Conservation (phyloP, 108 stramenopile species). For the Conticribra guillardii region DNA sequence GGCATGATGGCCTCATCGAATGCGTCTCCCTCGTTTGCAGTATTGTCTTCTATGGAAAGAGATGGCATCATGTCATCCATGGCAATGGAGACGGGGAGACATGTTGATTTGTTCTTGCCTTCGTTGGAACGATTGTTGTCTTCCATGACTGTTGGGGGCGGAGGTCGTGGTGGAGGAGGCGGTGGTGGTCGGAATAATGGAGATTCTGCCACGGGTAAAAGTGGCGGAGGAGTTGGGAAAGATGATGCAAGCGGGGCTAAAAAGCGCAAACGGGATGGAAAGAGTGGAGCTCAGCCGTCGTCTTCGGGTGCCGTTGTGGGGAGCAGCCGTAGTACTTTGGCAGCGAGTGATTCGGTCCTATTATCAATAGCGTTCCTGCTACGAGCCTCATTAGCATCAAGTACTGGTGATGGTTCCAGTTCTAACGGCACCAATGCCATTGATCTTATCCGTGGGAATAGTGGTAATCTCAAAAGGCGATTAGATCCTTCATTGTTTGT, state of each 20-base stretch:
- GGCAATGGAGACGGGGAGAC: slow-evolving; percentile 34
- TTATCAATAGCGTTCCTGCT: slow-evolving; percentile 42
- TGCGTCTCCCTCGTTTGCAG: slow-evolving; percentile 40
- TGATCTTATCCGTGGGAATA: not conserved
- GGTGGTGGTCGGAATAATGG: slow-evolving; percentile 4
- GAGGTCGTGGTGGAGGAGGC: slow-evolving; percentile 7
- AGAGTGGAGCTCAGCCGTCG: slow-evolving; percentile 3
- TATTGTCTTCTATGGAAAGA: slow-evolving; percentile 2
- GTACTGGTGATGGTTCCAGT: not conserved
- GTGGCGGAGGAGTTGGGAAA: not conserved
- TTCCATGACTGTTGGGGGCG: slow-evolving; percentile 33
- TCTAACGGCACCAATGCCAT: too few relatives aligned
- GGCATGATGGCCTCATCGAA: slow-evolving; percentile 51
- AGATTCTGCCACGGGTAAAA: not conserved
- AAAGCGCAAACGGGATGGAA: slow-evolving; percentile 41
- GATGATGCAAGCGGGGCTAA: slow-evolving; percentile 23
- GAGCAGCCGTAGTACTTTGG: slow-evolving; percentile 14
- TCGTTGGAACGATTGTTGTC: slow-evolving; percentile 37
- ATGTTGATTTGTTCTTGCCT: slow-evolving; percentile 38
- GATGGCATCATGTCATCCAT: slow-evolving; percentile 10
- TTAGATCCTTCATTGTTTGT: slow-evolving; percentile 30
- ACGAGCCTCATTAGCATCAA: slow-evolving; percentile 25
- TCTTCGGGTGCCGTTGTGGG: not conserved
- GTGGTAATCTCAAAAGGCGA: slow-evolving; percentile 7
- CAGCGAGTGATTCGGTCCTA: slow-evolving; percentile 38